phyloP scores from a whole-genome alignment of 306 rosid genomes.

The Quercus ilex region DNA sequence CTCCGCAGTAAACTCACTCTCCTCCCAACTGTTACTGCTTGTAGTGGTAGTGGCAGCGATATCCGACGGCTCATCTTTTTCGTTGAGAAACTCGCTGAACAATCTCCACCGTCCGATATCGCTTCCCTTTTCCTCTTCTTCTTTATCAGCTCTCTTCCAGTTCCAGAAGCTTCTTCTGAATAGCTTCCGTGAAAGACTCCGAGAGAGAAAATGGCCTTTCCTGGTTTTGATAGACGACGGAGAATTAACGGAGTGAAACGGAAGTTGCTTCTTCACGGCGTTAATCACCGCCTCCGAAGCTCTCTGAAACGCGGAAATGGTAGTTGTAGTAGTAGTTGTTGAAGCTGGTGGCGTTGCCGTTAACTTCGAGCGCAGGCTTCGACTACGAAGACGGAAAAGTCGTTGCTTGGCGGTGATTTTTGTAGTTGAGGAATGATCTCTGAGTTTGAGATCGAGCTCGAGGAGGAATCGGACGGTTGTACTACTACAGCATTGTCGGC shows the following conservation, averaged over 20 bases:
- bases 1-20: constrained; percentile 46
- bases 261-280: constrained; percentile 47
- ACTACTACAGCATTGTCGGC: constrained; percentile 64
- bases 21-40: constrained; percentile 46
- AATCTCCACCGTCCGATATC: constrained; percentile 31
- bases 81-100: constrained; percentile 26
- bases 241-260: constrained; percentile 25
- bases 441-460: constrained; percentile 44
- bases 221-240: constrained; percentile 1
- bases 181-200: constrained; percentile 55
- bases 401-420: background rate
- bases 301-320: constrained; percentile 42
- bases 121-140: background rate
- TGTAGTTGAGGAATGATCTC: background rate
- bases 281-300: constrained; percentile 57
- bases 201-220: constrained; percentile 23
- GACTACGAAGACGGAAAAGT: background rate
- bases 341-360: constrained; percentile 11
- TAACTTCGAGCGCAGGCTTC: constrained; percentile 13
- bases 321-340: background rate
- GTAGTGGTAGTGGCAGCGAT: background rate
- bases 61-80: constrained; percentile 22
- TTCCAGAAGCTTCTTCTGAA: constrained; percentile 49
- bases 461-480: constrained; percentile 40
- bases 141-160: constrained; percentile 33